Conservation (phyloP, 1,284 basidiomycete genomes). For the Malassezia obtusa region DNA sequence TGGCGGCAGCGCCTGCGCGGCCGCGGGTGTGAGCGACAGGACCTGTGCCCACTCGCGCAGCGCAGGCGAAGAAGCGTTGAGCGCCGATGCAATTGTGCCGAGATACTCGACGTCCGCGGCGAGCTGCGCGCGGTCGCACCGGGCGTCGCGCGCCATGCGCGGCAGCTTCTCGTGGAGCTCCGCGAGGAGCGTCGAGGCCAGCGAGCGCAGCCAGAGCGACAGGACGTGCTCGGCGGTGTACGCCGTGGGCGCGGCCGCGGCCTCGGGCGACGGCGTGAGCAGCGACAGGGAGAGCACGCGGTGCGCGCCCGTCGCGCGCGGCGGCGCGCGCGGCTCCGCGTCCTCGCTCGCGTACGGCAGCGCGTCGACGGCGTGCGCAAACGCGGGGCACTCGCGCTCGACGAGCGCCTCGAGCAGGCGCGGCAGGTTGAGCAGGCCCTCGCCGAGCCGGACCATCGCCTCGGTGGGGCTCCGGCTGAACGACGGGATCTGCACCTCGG, state of each 20-base stretch:
- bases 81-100: constrained; percentile 73
- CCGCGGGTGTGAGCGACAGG: not conserved
- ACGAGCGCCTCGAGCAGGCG: constrained; percentile 87
- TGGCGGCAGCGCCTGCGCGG: not conserved
- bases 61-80: constrained; percentile 53
- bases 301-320: not conserved
- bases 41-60: constrained; percentile 14
- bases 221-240: constrained; percentile 53
- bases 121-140: constrained; percentile 69
- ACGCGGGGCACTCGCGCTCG: constrained; percentile 70
- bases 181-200: constrained; percentile 64
- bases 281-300: constrained; percentile 7
- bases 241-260: not conserved
- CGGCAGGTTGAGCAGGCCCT: constrained; percentile 83
- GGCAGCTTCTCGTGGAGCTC: constrained; percentile 53
- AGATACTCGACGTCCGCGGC: constrained; percentile 76
- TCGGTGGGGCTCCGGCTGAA: constrained; percentile 88
- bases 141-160: constrained; percentile 56
- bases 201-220: constrained; percentile 77
- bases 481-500: constrained; percentile 58
- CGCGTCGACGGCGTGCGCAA: constrained; percentile 3
- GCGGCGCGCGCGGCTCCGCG: not conserved
- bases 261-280: not conserved
- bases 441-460: constrained; percentile 74
- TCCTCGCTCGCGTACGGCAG: constrained; percentile 13